phyloP scores from a whole-genome alignment of 2,329 filamentous ascomycete genomes.

The Cryoendolithus antarcticus region DNA sequence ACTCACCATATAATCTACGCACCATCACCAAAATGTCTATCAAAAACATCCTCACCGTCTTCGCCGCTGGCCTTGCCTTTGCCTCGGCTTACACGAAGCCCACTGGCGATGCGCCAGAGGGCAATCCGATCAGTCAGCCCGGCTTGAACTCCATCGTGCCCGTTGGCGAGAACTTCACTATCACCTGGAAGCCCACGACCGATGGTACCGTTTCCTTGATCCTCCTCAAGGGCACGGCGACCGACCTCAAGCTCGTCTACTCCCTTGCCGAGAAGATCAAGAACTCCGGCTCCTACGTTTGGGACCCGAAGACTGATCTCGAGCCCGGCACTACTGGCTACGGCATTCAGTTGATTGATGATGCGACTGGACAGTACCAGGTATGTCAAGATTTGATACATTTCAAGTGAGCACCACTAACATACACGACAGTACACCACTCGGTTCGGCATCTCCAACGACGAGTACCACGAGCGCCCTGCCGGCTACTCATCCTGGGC shows the following conservation, averaged over 20 bases:
- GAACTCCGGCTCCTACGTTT: slow-evolving; percentile 45
- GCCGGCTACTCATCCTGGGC: slow-evolving; percentile 59
- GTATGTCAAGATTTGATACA: no score
- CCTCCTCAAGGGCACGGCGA: slow-evolving; percentile 46
- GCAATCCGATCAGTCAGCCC: slow-evolving; percentile 45
- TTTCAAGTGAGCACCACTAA: no score
- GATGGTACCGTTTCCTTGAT: slow-evolving; percentile 42
- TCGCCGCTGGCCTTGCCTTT: slow-evolving; percentile 44
- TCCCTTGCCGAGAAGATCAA: slow-evolving; percentile 40
- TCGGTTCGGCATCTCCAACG: slow-evolving; percentile 48
- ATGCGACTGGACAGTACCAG: slow-evolving; percentile 48
- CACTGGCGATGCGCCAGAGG: slow-evolving; percentile 23
- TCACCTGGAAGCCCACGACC: slow-evolving; percentile 45
- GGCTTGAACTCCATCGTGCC: slow-evolving; percentile 41
- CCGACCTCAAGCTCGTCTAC: slow-evolving; percentile 40
- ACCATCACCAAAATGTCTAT: slow-evolving; percentile 10
- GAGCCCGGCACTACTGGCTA: slow-evolving; percentile 38
- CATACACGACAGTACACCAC: slow-evolving; percentile 32
- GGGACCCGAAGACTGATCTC: slow-evolving; percentile 40
- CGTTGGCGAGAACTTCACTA: slow-evolving; percentile 43
- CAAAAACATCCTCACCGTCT: slow-evolving; percentile 32
- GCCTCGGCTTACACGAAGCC: slow-evolving; percentile 30
- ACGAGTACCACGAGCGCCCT: slow-evolving; percentile 18
- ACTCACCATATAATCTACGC: slow-evolving; percentile 1
- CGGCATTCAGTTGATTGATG: slow-evolving; percentile 49